phyloP scores from a whole-genome alignment of 495 filamentous ascomycete species.

The Achaetomiella virescens region DNA sequence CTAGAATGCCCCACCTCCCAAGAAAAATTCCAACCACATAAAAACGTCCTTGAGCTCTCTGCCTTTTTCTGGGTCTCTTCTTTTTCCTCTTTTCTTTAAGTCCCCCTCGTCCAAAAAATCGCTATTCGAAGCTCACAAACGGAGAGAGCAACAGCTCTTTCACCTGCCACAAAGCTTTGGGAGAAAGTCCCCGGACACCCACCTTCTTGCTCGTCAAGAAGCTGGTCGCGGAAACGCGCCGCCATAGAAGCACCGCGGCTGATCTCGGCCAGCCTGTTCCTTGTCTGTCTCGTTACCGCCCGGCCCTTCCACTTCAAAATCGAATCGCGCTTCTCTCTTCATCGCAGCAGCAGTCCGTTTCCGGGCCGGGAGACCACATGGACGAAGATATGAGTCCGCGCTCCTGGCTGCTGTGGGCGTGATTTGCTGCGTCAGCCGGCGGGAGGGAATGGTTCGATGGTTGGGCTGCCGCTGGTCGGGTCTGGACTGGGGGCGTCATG shows the following conservation, averaged over 20 bases:
- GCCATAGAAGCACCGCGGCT: constrained; percentile 93
- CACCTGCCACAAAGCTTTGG: constrained; percentile 61
- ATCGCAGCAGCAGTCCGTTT: constrained; percentile 5
- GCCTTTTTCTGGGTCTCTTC: constrained; percentile 20
- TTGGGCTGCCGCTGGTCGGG: constrained; percentile 35
- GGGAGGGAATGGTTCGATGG: constrained; percentile 34
- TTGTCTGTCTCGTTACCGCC: constrained; percentile 42
- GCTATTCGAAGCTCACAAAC: constrained; percentile 98
- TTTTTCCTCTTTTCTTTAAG: constrained; percentile 42
- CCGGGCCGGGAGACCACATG: constrained; percentile 46
- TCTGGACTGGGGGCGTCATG: constrained; percentile 35
- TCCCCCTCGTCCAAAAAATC: constrained; percentile 98
- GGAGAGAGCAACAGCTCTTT: constrained; percentile 53
- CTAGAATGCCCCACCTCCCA: constrained; percentile 3
- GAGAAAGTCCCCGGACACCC: constrained; percentile 99
- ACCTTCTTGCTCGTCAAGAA: constrained; percentile 34
- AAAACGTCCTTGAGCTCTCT: constrained; percentile 19
- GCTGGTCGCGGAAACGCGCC: constrained; percentile 83
- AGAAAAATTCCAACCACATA: constrained; percentile 8
- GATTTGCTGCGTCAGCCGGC: constrained; percentile 32
- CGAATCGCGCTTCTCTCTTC: constrained; percentile 11
- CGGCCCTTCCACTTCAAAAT: constrained; percentile 38
- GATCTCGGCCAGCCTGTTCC: constrained; percentile 54
- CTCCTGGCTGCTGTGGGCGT: constrained; percentile 35
- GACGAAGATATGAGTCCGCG: constrained; percentile 87